Evolutionary conservation across 495 filamentous ascomycete species (phyloP).

Genomic region (Barbatosphaeria neglecta): DNA sequence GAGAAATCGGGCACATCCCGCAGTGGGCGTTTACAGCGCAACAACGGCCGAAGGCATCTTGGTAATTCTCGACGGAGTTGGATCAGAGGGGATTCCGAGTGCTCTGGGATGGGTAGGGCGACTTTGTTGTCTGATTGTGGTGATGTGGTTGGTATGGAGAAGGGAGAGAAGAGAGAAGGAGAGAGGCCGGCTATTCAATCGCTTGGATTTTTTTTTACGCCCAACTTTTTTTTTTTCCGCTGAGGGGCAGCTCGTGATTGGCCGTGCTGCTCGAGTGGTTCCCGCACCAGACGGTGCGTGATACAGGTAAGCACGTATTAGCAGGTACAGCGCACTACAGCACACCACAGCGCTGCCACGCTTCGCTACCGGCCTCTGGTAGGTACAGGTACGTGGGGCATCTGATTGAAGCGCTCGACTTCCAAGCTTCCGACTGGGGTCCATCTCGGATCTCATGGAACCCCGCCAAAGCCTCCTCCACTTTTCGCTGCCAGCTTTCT

Average conservation of each 20-base stretch:
- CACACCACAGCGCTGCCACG: too few species aligned
- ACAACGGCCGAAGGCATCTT: constrained; percentile 77
- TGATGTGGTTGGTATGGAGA: constrained; percentile 21
- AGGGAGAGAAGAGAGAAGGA: constrained; percentile 16
- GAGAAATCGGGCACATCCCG: constrained; percentile 42
- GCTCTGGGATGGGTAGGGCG: constrained; percentile 38
- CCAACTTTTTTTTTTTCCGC: constrained; percentile 18
- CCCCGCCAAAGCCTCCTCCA: background rate
- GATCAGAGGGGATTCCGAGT: constrained; percentile 20
- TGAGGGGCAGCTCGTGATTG: constrained; percentile 13
- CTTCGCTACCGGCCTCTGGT: too few species aligned
- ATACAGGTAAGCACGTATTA: too few species aligned
- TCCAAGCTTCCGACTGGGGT: too few species aligned
- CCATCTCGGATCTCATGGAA: too few species aligned
- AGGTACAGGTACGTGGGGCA: too few species aligned
- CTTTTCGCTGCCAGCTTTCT: background rate
- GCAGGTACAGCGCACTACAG: too few species aligned
- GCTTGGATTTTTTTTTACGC: constrained; percentile 21
- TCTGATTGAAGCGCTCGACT: too few species aligned
- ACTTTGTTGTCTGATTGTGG: constrained; percentile 55
- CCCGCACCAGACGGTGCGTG: too few species aligned
- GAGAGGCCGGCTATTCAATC: constrained; percentile 16
- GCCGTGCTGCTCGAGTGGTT: constrained; percentile 4
- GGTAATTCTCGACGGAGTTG: constrained; percentile 67
- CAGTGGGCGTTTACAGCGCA: constrained; percentile 92